Base-by-base conservation (phyloP, 78 protist genomes). In the Parvularia atlantis region DNA sequence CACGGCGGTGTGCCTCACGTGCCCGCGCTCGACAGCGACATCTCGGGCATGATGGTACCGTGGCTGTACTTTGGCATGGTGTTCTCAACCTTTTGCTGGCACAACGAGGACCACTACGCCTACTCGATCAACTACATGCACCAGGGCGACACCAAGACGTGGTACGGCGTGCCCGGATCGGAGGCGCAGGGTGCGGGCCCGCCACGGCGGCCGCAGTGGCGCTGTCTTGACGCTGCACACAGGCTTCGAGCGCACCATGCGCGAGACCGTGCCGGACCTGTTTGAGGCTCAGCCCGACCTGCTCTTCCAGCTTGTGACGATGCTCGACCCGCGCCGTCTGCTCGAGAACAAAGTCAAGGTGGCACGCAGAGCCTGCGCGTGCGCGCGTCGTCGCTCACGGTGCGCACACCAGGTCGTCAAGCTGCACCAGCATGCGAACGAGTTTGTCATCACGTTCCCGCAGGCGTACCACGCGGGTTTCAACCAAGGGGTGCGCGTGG, bases 31-130 rank as follows among this genome's bases (percentile, higher is more conserved):
- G n/a, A n/a, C 46, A 41, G 62, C 37, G 7, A 57, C 62, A 31
- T 33, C 36, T 60, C 64, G 3, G 73, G 73, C 13, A 26, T 52
- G 44, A 69, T 24, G 41, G 46, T 62, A 13, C 93, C 93, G 43
- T 85, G 85, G 88, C 24, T 85, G 59, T 89, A 89, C 76, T 50
- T 81, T 5, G 94, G 98, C 44, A 91, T 88, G 96, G 30, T 67
- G 22, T 86, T 86, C 77, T 84, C 92, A 13, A 26, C 93, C 31
- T 91, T 93, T 57, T 85, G 92, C 71, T 91, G 95, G 97, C 96
- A 91, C 76, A 74, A 53, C 54, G 96, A 91, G 62, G 96, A 91
- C 66, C 79, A 82, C 58, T 77, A 72, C n/a, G 64, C 86, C 56
- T 86, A 78, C 61, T 67, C 84, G 7, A 78, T 87, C 60, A 89